Percentiles rank a stretch among this genome's conserved stretches.
Conservation (phyloP, 441 rosid species). For the Gossypium trilobum region DNA sequence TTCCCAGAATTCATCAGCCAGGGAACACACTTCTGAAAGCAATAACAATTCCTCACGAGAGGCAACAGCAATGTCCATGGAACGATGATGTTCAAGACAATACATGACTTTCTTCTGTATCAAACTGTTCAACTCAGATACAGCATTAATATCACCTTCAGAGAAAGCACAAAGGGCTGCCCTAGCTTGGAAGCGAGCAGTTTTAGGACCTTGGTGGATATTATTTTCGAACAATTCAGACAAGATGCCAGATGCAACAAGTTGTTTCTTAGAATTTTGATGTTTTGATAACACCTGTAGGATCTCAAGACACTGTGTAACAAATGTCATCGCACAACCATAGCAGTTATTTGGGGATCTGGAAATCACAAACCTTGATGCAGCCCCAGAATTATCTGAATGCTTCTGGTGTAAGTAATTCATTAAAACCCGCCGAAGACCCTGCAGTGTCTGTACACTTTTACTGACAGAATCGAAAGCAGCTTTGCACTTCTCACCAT, state of each 20-base stretch:
- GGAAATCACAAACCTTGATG: slow-evolving; percentile 84
- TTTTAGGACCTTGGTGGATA: slow-evolving; percentile 96
- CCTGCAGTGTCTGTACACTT: slow-evolving; percentile 99
- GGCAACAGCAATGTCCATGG: slow-evolving; percentile 94
- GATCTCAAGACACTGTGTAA: slow-evolving; percentile 95
- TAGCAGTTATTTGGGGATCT: slow-evolving; percentile 94
- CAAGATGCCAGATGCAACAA: slow-evolving; percentile 85
- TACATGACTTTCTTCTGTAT: slow-evolving; percentile 97
- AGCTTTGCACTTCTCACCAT: slow-evolving; percentile 99
- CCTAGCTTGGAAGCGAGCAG: slow-evolving; percentile 93
- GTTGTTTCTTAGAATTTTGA: slow-evolving; percentile 78
- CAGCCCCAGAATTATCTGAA: slow-evolving; percentile 51
- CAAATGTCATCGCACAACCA: slow-evolving; percentile 96
- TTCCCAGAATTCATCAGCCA: slow-evolving; percentile 99
- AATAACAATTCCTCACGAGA: slow-evolving; percentile 92
- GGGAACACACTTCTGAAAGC: slow-evolving; percentile 97
- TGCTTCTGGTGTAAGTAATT: slow-evolving; percentile 93
- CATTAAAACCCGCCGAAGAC: slow-evolving; percentile 97
- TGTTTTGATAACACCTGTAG: slow-evolving; percentile 83
- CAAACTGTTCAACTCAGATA: slow-evolving; percentile 81
- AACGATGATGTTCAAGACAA: slow-evolving; percentile 99
- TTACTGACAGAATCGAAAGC: slow-evolving; percentile 99
- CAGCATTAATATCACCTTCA: slow-evolving; percentile 85
- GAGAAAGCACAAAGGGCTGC: slow-evolving; percentile 93
- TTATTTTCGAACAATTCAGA: slow-evolving; percentile 94